Percentiles rank a stretch among this genome's conserved stretches.
phyloP scores from a whole-genome alignment of 2,329 filamentous ascomycete species.

The Penicillium sp. region DNA sequence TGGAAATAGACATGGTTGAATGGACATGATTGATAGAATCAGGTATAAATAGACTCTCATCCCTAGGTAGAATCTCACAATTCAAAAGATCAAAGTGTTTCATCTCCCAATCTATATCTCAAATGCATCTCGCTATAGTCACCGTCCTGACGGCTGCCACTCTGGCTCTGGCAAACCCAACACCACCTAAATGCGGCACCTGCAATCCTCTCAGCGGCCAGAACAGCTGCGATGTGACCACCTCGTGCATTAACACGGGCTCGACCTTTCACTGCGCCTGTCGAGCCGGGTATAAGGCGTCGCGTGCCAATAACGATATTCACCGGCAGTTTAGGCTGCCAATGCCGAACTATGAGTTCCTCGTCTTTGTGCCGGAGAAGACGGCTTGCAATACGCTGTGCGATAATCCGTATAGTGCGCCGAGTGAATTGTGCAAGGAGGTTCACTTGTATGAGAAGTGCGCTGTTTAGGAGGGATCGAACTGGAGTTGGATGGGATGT shows the following conservation, averaged over 20 bases:
- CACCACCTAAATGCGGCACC: constrained; percentile 29
- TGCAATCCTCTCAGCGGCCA: constrained; percentile 39
- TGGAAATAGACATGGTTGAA: too few species aligned
- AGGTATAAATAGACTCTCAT: too few species aligned
- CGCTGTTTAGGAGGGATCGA: constrained; percentile 17
- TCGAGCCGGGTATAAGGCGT: constrained; percentile 40
- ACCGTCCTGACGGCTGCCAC: constrained; percentile 24
- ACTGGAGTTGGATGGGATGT: background rate
- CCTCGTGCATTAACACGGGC: constrained; percentile 43
- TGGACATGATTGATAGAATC: too few species aligned
- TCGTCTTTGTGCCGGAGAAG: constrained; percentile 36
- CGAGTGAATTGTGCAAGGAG: constrained; percentile 33
- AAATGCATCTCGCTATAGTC: too few species aligned
- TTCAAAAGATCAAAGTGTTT: too few species aligned
- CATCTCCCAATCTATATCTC: too few species aligned
- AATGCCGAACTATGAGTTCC: constrained; percentile 37
- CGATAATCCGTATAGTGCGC: constrained; percentile 28
- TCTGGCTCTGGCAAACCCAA: constrained; percentile 18
- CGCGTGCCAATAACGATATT: constrained; percentile 25
- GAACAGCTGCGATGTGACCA: constrained; percentile 41
- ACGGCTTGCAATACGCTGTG: constrained; percentile 36
- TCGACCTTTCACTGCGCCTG: constrained; percentile 39
- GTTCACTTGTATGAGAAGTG: constrained; percentile 30
- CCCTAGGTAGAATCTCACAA: too few species aligned
- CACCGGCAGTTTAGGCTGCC: constrained; percentile 35